These are phyloP conservation scores for Eragrostis nindensis DNA, from an alignment of 176 grass and related monocot species.

Conservation along the genomic window DNA sequence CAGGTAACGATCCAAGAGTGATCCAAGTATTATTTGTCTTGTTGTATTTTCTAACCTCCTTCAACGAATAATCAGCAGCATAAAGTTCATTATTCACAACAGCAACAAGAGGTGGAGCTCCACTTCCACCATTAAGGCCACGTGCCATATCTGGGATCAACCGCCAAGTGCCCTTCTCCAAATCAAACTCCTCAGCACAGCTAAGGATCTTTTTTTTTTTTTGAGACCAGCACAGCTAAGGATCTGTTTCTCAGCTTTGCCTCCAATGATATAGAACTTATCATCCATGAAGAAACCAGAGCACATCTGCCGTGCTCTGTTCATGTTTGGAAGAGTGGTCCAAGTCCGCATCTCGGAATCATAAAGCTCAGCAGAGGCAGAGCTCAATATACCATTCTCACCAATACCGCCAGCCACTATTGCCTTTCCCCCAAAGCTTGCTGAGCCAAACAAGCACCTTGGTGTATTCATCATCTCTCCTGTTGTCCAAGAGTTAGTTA, in stretches of 20 bases:
- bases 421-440: conserved; percentile 47
- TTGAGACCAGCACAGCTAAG: too few species aligned
- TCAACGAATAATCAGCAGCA: conserved; percentile 49
- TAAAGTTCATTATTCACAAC: conserved; percentile 63
- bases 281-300: conserved; percentile 64
- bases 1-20: conserved; percentile 59
- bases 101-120: conserved; percentile 60
- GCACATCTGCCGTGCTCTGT: conserved; percentile 53
- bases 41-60: conserved; percentile 52
- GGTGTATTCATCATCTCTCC: conserved; percentile 54
- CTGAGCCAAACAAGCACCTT: conserved; percentile 58
- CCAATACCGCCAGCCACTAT: conserved; percentile 57
- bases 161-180: conserved; percentile 49
- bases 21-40: conserved; percentile 53
- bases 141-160: conserved; percentile 55
- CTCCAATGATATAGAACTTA: conserved; percentile 58
- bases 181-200: conserved; percentile 60
- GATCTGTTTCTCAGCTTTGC: conserved; percentile 37
- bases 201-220: too few species aligned
- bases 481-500: conserved; percentile 50
- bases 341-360: conserved; percentile 53
- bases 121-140: conserved; percentile 42
- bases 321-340: conserved; percentile 60
- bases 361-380: conserved; percentile 63
- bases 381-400: conserved; percentile 36